Base-by-base conservation (phyloP, 83 land plant species). In the Picea engelmannii region DNA sequence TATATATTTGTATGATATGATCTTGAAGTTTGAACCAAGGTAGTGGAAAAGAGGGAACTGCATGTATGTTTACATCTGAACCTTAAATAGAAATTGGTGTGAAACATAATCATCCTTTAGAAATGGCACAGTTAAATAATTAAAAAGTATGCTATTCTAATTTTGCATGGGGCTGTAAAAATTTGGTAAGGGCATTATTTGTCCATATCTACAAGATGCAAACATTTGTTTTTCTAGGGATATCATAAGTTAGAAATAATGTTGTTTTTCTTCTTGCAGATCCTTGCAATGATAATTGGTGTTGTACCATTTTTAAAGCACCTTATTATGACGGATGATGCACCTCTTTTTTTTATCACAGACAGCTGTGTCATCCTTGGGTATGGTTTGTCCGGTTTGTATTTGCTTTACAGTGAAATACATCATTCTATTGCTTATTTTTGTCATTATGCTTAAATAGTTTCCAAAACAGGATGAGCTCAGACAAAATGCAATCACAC, bases 321-420 rank as follows among this genome's bases (percentile, higher is more conserved):
- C 31, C 81, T 95, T 24, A 87, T 95, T 12, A 85, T 95, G 78
- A 85, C 91, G 70, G 74, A 79, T 62, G 92, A 89, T 85, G 96
- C 94, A 79, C 96, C 98, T 23, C 82, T 95, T n/a, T 93, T 86
- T 82, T 95, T 95, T 82, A 83, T 95, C 78, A 90, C 98, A 27
- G 96, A 93, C 62, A 92, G 91, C 85, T 90, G 92, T 79, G 85
- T 87, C 71, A 92, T 95, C 83, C 90, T 93, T 49, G 98, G 98
- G 98, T 95, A 89, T 78, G 86, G 5, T 79, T 58, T 65, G n/a
- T 8, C 18, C 21, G 38, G 17, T 70, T 71, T 2, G 21, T 40
- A 20, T 42, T 10, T 42, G 40, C 42, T 44, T 11, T 71, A 49
- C 4, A 42, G 76, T 23, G 12, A 71, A 38, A 42, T n/a, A 40